Conservation (phyloP, 2,329 filamentous ascomycete species). For the Sordariomycetes sp. region DNA sequence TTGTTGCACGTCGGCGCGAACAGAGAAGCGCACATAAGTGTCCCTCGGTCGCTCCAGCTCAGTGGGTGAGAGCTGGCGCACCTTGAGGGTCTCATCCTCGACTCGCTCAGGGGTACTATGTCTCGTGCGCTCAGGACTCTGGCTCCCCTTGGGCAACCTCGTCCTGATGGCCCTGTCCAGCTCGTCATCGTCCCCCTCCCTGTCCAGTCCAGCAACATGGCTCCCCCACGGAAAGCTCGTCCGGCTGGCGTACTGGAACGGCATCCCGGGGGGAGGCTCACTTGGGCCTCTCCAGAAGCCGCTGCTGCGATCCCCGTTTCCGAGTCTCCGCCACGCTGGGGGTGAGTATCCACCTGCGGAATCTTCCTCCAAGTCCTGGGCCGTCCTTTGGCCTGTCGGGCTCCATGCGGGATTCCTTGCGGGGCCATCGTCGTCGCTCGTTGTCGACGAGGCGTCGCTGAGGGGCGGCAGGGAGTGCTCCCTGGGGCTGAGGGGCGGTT, state of each 20-base stretch:
- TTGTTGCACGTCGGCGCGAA: slow-evolving; percentile 82
- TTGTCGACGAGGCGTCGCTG: slow-evolving; percentile 22
- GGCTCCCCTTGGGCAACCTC: slow-evolving; percentile 43
- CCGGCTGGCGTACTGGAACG: slow-evolving; percentile 5
- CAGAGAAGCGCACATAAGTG: slow-evolving; percentile 54
- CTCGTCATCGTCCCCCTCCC: slow-evolving; percentile 26
- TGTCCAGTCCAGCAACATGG: slow-evolving; percentile 10
- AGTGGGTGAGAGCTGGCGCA: slow-evolving; percentile 19
- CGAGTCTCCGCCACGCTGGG: slow-evolving; percentile 51
- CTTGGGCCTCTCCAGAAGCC: slow-evolving; percentile 51
- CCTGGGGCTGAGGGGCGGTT: slow-evolving; percentile 31
- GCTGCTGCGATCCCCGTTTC: slow-evolving; percentile 48
- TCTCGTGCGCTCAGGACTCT: slow-evolving; percentile 43
- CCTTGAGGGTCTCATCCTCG: slow-evolving; percentile 20
- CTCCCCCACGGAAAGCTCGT: slow-evolving; percentile 15
- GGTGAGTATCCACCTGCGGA: slow-evolving; percentile 51
- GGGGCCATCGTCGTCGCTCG: slow-evolving; percentile 5
- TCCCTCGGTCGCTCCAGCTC: slow-evolving; percentile 14
- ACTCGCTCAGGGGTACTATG: slow-evolving; percentile 36
- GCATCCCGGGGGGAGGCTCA: slow-evolving; percentile 29
- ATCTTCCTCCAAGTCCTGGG: slow-evolving; percentile 31
- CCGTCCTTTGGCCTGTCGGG: too few species aligned
- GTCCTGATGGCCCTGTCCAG: slow-evolving; percentile 45
- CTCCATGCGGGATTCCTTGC: slow-evolving; percentile 24
- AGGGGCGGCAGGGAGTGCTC: slow-evolving; percentile 21